Evolutionary conservation across 495 filamentous ascomycete genomes (phyloP), one percentile per base, ranked within the genome.

Genomic region (Penicillium cataractarum): DNA sequence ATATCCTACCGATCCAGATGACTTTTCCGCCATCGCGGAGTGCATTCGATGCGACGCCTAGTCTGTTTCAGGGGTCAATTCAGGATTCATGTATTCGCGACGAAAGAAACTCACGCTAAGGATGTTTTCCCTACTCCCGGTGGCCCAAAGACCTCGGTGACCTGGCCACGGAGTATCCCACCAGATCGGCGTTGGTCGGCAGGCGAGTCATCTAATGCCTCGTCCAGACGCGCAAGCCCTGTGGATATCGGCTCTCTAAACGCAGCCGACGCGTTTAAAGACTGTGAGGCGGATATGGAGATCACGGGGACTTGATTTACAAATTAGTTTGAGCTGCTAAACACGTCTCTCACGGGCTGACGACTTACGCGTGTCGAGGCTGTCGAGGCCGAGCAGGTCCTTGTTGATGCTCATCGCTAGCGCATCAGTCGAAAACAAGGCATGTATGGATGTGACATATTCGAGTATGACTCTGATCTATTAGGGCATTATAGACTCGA

Each of bases 131-230:
- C 95, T 17, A 84, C 85, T 1, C 94, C 94, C 10, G 92, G 91
- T 17, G 95, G 93, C 0, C 95, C 95, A 78, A 89, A 96, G 32
- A 97, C 76, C 73, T 99, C 95, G 6, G 88, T 89, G n/a, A 96
- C 82, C 71, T 92, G 89, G 24, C 92, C 92, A 37, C 87, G 86
- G 57, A 84, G 78, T 27, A 97, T 74, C 4, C 93, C 48, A 29
- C 70, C 65, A 32, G 50, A 52, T 9, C 61, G 37, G 10, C 40
- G 13, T 56, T 44, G 58, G 21, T 62, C 64, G 5, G 33, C n/a
- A 35, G 63, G 52, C 37, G 60, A 31, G 33, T 31, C 55, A 62
- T 70, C 54, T 6, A 92, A 68, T 17, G 75, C 76, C 57, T 73
- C 70, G 73, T 93, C 89, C 21, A 97, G 84, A 31, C 74, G 76